phyloP scores from a whole-genome alignment of 1,284 basidiomycete genomes.

The Boletellus deceptivus region DNA sequence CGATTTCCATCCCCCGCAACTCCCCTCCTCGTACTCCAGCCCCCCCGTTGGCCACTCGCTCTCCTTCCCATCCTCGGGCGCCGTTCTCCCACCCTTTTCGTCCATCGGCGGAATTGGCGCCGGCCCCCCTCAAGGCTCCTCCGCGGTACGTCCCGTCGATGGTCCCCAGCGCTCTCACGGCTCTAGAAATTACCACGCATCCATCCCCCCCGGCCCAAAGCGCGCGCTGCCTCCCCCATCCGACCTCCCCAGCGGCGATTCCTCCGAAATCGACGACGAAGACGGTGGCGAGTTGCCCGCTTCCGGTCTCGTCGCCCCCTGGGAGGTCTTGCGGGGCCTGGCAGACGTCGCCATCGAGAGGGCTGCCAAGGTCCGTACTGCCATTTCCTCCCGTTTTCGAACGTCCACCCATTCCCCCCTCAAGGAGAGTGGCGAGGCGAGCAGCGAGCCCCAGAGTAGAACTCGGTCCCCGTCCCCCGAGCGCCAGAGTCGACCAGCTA shows the following conservation, averaged over 20 bases:
- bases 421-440: slow-evolving; percentile 68
- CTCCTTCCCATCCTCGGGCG: slow-evolving; percentile 37
- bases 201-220: slow-evolving; percentile 47
- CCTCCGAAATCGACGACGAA: slow-evolving; percentile 72
- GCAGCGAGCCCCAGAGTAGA: slow-evolving; percentile 71
- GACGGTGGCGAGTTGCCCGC: slow-evolving; percentile 76
- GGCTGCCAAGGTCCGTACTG: slow-evolving; percentile 62
- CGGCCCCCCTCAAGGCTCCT: slow-evolving; percentile 48
- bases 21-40: slow-evolving; percentile 27
- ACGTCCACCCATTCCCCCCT: slow-evolving; percentile 5
- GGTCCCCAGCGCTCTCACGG: slow-evolving; percentile 36
- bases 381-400: not conserved
- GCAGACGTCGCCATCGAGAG: slow-evolving; percentile 77
- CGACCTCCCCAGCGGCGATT: slow-evolving; percentile 69
- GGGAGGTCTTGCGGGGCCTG: slow-evolving; percentile 77
- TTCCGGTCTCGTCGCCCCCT: slow-evolving; percentile 75
- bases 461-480: slow-evolving; percentile 69
- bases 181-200: slow-evolving; percentile 38
- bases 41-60: slow-evolving; percentile 14
- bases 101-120: slow-evolving; percentile 60
- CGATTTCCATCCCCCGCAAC: slow-evolving; percentile 32
- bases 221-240: slow-evolving; percentile 58
- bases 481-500: slow-evolving; percentile 59
- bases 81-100: slow-evolving; percentile 69
- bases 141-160: slow-evolving; percentile 57